phyloP scores from a whole-genome alignment of 1,284 basidiomycete species.

The Moesziomyces sp. region DNA sequence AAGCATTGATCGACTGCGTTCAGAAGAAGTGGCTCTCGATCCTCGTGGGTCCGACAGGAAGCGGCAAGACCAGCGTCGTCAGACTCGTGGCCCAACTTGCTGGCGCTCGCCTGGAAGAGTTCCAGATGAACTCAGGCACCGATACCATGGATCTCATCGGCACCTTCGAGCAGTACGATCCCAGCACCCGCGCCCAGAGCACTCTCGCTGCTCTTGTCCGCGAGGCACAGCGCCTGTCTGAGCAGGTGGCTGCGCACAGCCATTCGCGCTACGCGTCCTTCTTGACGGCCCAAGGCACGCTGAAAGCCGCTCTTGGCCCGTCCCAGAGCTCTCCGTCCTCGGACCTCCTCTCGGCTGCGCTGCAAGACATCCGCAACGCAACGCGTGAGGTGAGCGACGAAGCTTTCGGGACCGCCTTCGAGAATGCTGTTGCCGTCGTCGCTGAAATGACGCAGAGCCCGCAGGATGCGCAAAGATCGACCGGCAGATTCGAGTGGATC shows the following conservation, averaged over 20 bases:
- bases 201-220: constrained; percentile 16
- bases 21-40: constrained; percentile 88
- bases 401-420: constrained; percentile 5
- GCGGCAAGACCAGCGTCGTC: constrained; percentile 85
- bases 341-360: constrained; percentile 1
- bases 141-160: constrained; percentile 95
- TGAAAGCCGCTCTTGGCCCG: constrained; percentile 1
- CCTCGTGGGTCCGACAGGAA: constrained; percentile 78
- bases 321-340: background rate
- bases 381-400: constrained; percentile 8
- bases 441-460: constrained; percentile 7
- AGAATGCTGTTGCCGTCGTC: constrained; percentile 10
- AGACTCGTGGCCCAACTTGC: constrained; percentile 78
- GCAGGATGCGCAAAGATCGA: constrained; percentile 4
- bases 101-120: constrained; percentile 78
- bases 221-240: constrained; percentile 22
- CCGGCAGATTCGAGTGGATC: constrained; percentile 88
- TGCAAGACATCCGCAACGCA: constrained; percentile 7
- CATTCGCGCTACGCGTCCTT: constrained; percentile 10
- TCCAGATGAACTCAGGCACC: constrained; percentile 85
- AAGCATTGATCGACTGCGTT: constrained; percentile 81
- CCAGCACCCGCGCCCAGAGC: constrained; percentile 25
- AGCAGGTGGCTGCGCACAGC: constrained; percentile 7
- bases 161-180: constrained; percentile 85
- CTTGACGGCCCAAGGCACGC: constrained; percentile 14